Evolutionary conservation across 2,329 filamentous ascomycete genomes (phyloP).

Genomic region (Fusarium redolens): DNA sequence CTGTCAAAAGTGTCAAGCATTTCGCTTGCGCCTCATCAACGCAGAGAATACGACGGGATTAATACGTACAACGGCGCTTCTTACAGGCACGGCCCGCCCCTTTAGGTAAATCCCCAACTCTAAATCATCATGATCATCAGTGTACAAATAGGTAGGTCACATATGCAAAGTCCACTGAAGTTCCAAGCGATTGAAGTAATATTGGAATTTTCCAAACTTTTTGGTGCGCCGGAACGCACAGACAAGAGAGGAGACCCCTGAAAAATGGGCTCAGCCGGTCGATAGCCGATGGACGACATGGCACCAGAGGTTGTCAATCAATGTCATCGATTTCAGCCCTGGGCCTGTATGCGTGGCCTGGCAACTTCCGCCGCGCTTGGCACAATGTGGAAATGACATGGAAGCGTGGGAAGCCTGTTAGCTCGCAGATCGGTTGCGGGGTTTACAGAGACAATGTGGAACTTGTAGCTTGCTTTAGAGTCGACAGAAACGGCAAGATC

Average conservation of each 20-base stretch:
- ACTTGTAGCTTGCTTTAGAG: conserved; percentile 12
- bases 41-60: conserved; percentile 11
- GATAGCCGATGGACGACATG: conserved; percentile 6
- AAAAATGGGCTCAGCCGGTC: not conserved
- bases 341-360: not conserved
- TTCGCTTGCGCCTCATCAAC: not conserved
- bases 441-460: conserved; percentile 26
- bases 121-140: conserved; percentile 1
- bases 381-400: conserved; percentile 10
- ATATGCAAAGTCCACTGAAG: not conserved
- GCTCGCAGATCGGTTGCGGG: conserved; percentile 28
- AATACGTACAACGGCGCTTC: not conserved
- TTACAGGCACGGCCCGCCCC: conserved; percentile 10
- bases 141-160: not conserved
- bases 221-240: conserved; percentile 1
- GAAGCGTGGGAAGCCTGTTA: conserved; percentile 18
- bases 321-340: conserved; percentile 16
- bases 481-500: conserved; percentile 22
- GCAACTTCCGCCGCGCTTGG: conserved; percentile 16
- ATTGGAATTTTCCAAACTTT: not conserved
- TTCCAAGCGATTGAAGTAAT: not conserved
- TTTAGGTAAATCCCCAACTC: not conserved
- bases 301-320: conserved; percentile 16
- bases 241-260: conserved; percentile 10
- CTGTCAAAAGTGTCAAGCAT: not conserved